These are phyloP conservation scores for Penicillium ochrochloron DNA, from an alignment of 495 filamentous ascomycete genomes.

Conservation along the genomic window DNA sequence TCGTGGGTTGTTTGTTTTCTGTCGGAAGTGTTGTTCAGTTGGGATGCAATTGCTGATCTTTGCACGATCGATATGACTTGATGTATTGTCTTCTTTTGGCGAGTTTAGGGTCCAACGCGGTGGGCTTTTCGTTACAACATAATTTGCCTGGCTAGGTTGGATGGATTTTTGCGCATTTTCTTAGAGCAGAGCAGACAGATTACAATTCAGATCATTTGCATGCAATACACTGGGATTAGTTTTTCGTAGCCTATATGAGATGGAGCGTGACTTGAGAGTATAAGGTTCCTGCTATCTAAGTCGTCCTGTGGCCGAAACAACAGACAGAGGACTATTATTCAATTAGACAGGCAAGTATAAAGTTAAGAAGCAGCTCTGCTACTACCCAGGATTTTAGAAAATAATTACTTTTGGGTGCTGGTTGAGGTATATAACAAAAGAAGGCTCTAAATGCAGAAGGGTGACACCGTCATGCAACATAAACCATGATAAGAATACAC, in stretches of 20 bases:
- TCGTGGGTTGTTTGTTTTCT: constrained; percentile 1
- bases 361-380: too few species aligned
- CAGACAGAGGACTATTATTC: too few species aligned
- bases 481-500: constrained; percentile 16
- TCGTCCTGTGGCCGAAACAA: background rate
- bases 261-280: too few species aligned
- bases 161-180: constrained; percentile 4
- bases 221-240: background rate
- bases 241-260: background rate
- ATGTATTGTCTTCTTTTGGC: constrained; percentile 12
- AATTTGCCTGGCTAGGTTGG: background rate
- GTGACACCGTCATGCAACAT: constrained; percentile 23
- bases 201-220: background rate
- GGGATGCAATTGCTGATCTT: background rate
- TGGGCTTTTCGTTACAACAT: background rate
- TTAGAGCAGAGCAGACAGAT: constrained; percentile 1
- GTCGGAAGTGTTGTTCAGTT: background rate
- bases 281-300: too few species aligned
- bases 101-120: too few species aligned
- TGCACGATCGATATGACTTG: constrained; percentile 23
- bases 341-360: too few species aligned
- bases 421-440: constrained; percentile 20
- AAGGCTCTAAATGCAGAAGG: constrained; percentile 28
- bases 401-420: constrained; percentile 10
- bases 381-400: background rate